Evolutionary conservation across 768 basidiomycete species (phyloP), one percentile per base, ranked within the genome.

Genomic region (Tricholoma sp.): DNA sequence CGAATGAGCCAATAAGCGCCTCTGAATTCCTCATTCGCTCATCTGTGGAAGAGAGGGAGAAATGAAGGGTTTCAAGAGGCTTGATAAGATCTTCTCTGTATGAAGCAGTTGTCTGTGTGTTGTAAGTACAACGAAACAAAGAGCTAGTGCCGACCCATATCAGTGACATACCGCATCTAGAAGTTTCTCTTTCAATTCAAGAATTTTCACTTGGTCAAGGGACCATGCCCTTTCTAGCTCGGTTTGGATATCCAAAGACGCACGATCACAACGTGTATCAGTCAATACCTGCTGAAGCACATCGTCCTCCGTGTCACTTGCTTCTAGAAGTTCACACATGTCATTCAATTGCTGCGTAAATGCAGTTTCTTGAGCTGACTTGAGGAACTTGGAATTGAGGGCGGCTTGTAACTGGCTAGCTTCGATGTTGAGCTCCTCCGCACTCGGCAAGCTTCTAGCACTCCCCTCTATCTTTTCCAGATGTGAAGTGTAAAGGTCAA

Each of bases 221-320:
- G 53, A 47, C 67, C 72, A 74, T 12, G 72, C 73, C 1, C 53
- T 56, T 51, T 71, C 67, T 11, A 75, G 49, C 18, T 70, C 66
- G 0, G 32, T 15, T 24, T 47, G 54, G 31, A 72, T 61, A 54
- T 72, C 63, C 42, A 63, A n/a, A n/a, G 41, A 24, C 11, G 37
- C 8, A n/a, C 8, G 41, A 12, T 48, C 44, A 6, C 17, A 57
- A 31, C 58, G 58, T 8, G 29, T 31, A 1, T 57, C 51, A 18
- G 8, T n/a, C 8, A 53, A 17, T 11, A 53, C 12, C n/a, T 44
- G 52, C 28, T 32, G 37, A n/a, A 60, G 13, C 15, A 55, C 13
- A 24, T 47, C 53, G 13, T 54, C 41, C 11, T 44, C 18, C 10
- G 54, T 44, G 13, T 56, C 45, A 13, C 10, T 13, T 8, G 15